Conservation (phyloP, 2,329 filamentous ascomycete species). For the Didymella pomorum region DNA sequence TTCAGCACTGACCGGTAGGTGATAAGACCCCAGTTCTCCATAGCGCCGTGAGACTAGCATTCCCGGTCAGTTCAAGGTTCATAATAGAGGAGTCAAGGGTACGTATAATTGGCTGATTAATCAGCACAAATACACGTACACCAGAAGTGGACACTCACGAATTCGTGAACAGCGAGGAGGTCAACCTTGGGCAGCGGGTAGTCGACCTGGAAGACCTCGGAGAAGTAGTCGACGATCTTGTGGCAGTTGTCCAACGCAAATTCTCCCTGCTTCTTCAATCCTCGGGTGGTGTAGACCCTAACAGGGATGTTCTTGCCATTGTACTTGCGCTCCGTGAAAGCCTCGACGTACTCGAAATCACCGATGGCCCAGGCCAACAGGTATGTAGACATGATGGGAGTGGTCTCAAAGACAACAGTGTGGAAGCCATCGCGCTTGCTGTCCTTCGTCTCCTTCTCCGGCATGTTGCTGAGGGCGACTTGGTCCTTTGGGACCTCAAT, state of each 20-base stretch:
- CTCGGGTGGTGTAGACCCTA: slow-evolving; percentile 92
- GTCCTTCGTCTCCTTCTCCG: slow-evolving; percentile 77
- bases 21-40: slow-evolving; percentile 99
- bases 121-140: slow-evolving; percentile 29
- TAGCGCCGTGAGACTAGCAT: slow-evolving; percentile 74
- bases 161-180: slow-evolving; percentile 94
- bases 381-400: slow-evolving; percentile 95
- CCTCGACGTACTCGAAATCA: slow-evolving; percentile 96
- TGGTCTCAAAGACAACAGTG: slow-evolving; percentile 88
- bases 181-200: slow-evolving; percentile 95
- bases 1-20: slow-evolving; percentile 72
- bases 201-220: slow-evolving; percentile 86
- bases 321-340: slow-evolving; percentile 87
- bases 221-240: slow-evolving; percentile 95
- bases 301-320: slow-evolving; percentile 91
- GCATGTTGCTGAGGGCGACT: slow-evolving; percentile 95
- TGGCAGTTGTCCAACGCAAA: slow-evolving; percentile 92
- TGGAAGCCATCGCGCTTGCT: slow-evolving; percentile 75
- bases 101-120: slow-evolving; percentile 54
- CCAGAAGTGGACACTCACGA: slow-evolving; percentile 63
- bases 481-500: slow-evolving; percentile 90
- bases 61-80: slow-evolving; percentile 52
- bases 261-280: slow-evolving; percentile 89
- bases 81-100: slow-evolving; percentile 25
- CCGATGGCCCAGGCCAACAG: slow-evolving; percentile 94